phyloP scores from a whole-genome alignment of 208 protist genomes.

The Acanthamoeba castellanii region DNA sequence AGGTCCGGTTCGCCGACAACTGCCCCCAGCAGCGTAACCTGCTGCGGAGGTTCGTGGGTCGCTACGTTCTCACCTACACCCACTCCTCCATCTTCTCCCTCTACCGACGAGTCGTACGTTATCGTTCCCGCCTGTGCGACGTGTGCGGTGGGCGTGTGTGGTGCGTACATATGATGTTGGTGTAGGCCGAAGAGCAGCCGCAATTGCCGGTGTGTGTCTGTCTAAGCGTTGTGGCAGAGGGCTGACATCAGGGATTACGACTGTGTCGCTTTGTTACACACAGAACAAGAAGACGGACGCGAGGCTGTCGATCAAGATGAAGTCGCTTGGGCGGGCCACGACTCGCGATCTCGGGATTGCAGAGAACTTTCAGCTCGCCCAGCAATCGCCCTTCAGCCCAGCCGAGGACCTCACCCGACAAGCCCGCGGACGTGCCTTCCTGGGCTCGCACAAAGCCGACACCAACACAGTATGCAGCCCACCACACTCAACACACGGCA shows the following conservation, averaged over 20 bases:
- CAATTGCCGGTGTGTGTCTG: no score
- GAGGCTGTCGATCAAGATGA: slow-evolving; percentile 42
- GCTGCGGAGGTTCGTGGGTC: background rate
- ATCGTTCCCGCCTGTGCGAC: background rate
- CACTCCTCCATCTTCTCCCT: slow-evolving; percentile 28
- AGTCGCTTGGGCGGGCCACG: slow-evolving; percentile 2
- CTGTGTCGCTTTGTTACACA: background rate
- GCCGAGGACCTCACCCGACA: background rate
- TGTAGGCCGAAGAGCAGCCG: no score
- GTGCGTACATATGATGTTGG: no score
- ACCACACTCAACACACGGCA: background rate
- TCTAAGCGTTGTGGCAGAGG: no score
- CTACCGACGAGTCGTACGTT: slow-evolving; percentile 53
- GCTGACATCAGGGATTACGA: background rate
- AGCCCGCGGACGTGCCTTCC: slow-evolving; percentile 20
- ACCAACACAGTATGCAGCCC: background rate
- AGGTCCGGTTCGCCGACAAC: background rate
- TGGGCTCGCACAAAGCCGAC: slow-evolving; percentile 24
- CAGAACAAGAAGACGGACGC: slow-evolving; percentile 54
- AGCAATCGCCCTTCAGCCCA: slow-evolving; percentile 8
- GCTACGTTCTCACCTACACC: slow-evolving; percentile 38
- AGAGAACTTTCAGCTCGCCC: slow-evolving; percentile 31
- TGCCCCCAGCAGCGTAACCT: background rate
- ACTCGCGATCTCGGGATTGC: slow-evolving; percentile 37
- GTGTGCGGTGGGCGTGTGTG: no score